A percentile compares a stretch with the other conserved stretches of the same genome.
Conservation (phyloP, 305 asterid species). For the Fraxinus xanthoxyloides region DNA sequence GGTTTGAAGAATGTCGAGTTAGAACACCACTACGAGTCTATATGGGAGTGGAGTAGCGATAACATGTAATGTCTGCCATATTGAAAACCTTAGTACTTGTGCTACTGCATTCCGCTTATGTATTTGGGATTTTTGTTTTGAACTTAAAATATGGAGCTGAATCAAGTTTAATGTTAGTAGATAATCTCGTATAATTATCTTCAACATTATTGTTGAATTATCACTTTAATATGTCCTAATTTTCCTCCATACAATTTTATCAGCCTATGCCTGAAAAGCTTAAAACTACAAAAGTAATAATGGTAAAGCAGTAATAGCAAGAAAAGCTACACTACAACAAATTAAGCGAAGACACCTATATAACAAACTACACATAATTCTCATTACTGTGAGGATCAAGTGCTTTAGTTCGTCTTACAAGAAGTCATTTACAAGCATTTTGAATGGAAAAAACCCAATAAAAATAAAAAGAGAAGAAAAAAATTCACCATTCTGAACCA, state of each 20-base stretch:
- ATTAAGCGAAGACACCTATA: not conserved
- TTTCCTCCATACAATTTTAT: not conserved
- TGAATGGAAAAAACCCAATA: not conserved
- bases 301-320: not conserved
- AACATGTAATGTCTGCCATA: not conserved
- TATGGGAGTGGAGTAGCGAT: slow-evolving; percentile 78
- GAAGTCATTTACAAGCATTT: not conserved
- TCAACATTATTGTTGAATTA: not conserved
- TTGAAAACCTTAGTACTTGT: not conserved
- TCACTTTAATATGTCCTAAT: not conserved
- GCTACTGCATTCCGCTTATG: not conserved
- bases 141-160: not conserved
- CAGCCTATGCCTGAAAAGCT: not conserved
- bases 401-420: not conserved
- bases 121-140: not conserved
- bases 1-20: slow-evolving; percentile 24
- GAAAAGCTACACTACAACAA: not conserved
- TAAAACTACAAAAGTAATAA: not conserved
- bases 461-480: not conserved
- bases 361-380: slow-evolving; percentile 1
- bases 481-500: slow-evolving; percentile 37
- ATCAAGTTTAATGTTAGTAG: not conserved
- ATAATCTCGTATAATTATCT: not conserved
- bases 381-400: not conserved
- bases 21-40: slow-evolving; percentile 29